Conservation (phyloP, 495 filamentous ascomycete species). For the Collariella sp. region DNA sequence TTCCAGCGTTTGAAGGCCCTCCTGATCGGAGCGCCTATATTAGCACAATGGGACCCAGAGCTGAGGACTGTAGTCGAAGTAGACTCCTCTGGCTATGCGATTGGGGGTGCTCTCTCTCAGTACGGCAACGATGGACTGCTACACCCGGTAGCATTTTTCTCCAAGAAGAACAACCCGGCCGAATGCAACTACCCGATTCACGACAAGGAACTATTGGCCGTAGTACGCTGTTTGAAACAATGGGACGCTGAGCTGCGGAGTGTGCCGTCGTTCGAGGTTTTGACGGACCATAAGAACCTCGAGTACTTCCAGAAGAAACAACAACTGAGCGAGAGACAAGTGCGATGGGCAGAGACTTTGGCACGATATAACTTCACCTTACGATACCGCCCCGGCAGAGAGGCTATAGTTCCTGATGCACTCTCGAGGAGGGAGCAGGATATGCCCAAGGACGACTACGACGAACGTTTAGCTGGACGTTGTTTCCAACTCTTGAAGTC, state of each 20-base stretch:
- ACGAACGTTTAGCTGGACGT: not conserved
- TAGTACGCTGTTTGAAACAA: not conserved
- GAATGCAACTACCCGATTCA: constrained; percentile 2
- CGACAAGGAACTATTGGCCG: constrained; percentile 1
- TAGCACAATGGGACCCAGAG: not conserved
- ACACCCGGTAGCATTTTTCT: not conserved
- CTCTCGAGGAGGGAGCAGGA: not conserved
- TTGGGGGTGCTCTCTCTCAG: not conserved
- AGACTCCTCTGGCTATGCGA: not conserved
- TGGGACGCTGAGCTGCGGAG: not conserved
- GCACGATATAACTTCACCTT: not conserved
- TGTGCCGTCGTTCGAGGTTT: not conserved
- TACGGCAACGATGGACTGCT: not conserved
- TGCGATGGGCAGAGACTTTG: not conserved
- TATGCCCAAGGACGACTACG: not conserved
- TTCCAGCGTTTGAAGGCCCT: not conserved
- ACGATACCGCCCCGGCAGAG: not conserved
- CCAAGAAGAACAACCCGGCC: not conserved
- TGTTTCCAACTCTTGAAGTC: not conserved
- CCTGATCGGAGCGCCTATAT: not conserved
- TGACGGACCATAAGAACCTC: not conserved
- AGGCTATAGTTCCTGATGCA: not conserved
- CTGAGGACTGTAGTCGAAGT: not conserved
- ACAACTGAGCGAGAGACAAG: not conserved
- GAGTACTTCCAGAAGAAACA: not conserved